Conservation (phyloP, 1,139 yeast genomes). For the Protomyces macrosporus region DNA sequence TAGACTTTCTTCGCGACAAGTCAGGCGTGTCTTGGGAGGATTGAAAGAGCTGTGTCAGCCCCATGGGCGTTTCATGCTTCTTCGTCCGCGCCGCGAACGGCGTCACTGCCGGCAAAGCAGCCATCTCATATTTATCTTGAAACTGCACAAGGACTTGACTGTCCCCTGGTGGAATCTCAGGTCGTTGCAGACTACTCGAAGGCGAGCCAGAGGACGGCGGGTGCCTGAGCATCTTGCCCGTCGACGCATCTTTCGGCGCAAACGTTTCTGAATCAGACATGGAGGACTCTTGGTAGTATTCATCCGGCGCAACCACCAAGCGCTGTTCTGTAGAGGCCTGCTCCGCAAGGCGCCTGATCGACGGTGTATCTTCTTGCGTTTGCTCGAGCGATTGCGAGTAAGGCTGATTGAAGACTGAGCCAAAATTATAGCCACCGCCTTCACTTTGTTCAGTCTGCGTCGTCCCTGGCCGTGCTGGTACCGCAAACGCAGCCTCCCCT, state of each 20-base stretch:
- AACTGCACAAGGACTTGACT: not conserved
- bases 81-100: not conserved
- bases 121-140: not conserved
- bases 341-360: conserved; percentile 12
- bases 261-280: not conserved
- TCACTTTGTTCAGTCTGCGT: not conserved
- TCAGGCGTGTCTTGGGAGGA: conserved; percentile 25
- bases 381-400: conserved; percentile 12
- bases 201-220: not conserved
- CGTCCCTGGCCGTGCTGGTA: not conserved
- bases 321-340: conserved; percentile 9
- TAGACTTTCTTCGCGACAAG: conserved; percentile 14
- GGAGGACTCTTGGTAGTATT: not conserved
- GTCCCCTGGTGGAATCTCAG: not conserved
- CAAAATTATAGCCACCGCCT: not conserved
- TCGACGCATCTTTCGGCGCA: conserved; percentile 3
- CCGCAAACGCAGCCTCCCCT: not conserved
- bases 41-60: conserved; percentile 20
- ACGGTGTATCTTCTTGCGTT: conserved; percentile 22
- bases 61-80: conserved; percentile 10
- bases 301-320: not conserved
- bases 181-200: not conserved
- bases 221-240: not conserved
- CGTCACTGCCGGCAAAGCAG: not conserved
- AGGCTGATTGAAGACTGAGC: not conserved